Evolutionary conservation across 148 eudicot genomes (phyloP), one percentile per base, ranked within the genome.

Genomic region (Chenopodium berlandieri): DNA sequence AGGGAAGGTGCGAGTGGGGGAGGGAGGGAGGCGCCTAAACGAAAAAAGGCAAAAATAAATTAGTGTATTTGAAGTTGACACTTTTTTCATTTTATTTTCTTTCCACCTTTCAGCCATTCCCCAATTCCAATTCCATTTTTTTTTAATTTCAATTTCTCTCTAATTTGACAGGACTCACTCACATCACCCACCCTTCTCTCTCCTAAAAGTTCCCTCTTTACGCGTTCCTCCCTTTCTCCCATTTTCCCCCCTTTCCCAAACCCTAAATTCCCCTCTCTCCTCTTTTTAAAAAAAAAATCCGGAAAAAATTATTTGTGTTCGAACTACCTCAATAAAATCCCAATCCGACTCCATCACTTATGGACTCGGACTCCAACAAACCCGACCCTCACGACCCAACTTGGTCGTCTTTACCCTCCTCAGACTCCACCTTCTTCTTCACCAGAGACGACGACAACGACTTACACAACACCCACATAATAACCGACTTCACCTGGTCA

Each of bases 401-500:
- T 71, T 90, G 89, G 89, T 46, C 87, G 13, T 75, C 81, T 5
- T 40, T 40, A 40, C 71, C 76, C 71, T 17, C 66, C 71, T 12
- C 79, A 8, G 22, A 5, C 77, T 10, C 54, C 14, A 9, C 12
- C 54, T 82, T 79, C 79, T 85, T 86, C 83, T 74, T 86, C 79
- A 83, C 81, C 14, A 64, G 75, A 62, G 70, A 81, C 56, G 70
- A 81, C 17, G 56, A 52, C 16, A 14, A 52, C 16, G 14, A 12
- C 19, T 73, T 3, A 22, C 72, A 31, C 22, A 75, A 32, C 69
- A 75, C 30, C 17, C 13, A 12, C 50, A 71, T 87, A 11, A 82
- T 92, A 30, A 46, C 86, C 70, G 91, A 91, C 64, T 88, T 89
- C 81, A 88, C 85, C 0, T 90, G 93, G 93, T 77, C 40, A 0